Conservation (phyloP, 1,284 basidiomycete genomes). For the Trametes versicolor region DNA sequence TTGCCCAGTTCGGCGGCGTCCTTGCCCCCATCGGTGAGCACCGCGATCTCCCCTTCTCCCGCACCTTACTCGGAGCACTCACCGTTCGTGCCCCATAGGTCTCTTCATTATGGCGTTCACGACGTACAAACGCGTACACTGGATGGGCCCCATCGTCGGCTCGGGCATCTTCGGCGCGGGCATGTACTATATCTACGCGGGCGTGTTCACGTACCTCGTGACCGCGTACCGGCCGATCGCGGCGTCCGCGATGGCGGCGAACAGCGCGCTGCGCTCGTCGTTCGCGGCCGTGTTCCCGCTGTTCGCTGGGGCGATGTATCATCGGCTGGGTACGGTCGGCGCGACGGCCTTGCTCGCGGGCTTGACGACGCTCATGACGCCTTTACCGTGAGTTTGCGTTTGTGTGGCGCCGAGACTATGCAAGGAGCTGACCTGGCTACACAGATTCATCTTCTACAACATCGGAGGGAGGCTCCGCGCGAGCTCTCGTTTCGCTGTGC, state of each 20-base stretch:
- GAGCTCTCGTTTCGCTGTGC: slow-evolving; percentile 48
- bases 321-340: slow-evolving; percentile 74
- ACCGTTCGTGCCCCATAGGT: slow-evolving; percentile 58
- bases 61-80: slow-evolving; percentile 23
- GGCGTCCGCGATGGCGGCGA: slow-evolving; percentile 80
- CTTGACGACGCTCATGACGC: slow-evolving; percentile 71
- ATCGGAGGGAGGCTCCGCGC: slow-evolving; percentile 51
- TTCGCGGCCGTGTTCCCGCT: slow-evolving; percentile 82
- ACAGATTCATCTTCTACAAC: slow-evolving; percentile 52
- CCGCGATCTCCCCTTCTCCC: not conserved
- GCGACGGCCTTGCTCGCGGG: slow-evolving; percentile 80
- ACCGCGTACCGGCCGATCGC: slow-evolving; percentile 82
- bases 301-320: slow-evolving; percentile 69
- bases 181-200: slow-evolving; percentile 69
- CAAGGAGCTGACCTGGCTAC: not conserved
- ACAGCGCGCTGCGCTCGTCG: slow-evolving; percentile 69
- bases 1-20: slow-evolving; percentile 75
- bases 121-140: slow-evolving; percentile 71
- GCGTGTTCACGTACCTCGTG: slow-evolving; percentile 77
- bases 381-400: slow-evolving; percentile 80
- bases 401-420: slow-evolving; percentile 58
- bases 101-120: slow-evolving; percentile 79
- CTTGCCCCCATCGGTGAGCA: slow-evolving; percentile 62
- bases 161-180: slow-evolving; percentile 70
- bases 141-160: slow-evolving; percentile 76